Percentiles rank a stretch among this genome's conserved stretches.
Conservation (phyloP, 2,329 filamentous ascomycete genomes). For the Curvularia sp. region DNA sequence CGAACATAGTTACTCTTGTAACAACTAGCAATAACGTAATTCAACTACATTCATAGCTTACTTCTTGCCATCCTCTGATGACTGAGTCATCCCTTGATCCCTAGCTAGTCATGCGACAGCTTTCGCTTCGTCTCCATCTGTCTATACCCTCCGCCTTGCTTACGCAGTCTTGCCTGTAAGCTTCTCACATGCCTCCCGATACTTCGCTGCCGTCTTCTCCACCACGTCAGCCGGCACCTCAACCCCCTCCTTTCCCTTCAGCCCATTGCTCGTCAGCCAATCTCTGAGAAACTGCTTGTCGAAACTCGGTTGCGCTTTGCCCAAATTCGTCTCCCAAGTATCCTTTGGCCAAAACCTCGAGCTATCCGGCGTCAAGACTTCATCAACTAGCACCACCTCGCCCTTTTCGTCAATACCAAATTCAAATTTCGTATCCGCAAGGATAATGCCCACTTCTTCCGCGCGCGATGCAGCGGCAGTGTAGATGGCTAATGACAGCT, state of each 20-base stretch:
- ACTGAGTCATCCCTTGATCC: background rate
- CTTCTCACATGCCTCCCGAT: constrained; percentile 76
- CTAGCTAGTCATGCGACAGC: background rate
- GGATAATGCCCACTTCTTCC: constrained; percentile 71
- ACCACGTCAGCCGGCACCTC: constrained; percentile 75
- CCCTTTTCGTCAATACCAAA: constrained; percentile 70
- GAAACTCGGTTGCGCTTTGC: constrained; percentile 79
- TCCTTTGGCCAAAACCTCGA: constrained; percentile 86
- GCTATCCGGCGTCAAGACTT: constrained; percentile 78
- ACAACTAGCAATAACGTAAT: constrained; percentile 8
- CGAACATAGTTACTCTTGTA: constrained; percentile 3
- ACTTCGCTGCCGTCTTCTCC: constrained; percentile 72
- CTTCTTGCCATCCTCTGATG: background rate
- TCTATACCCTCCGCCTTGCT: background rate
- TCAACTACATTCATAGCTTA: background rate
- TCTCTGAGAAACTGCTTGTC: constrained; percentile 81
- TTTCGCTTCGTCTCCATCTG: background rate
- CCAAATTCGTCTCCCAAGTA: constrained; percentile 68
- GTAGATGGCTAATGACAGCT: constrained; percentile 71
- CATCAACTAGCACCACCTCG: constrained; percentile 78
- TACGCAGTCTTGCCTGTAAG: constrained; percentile 62
- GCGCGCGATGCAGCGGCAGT: constrained; percentile 69
- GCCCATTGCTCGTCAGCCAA: constrained; percentile 75
- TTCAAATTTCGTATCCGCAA: constrained; percentile 80
- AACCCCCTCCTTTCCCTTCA: constrained; percentile 79